Evolutionary conservation across 2,329 filamentous ascomycete species (phyloP).

Genomic region (Aspergillus brunneoviolaceus): DNA sequence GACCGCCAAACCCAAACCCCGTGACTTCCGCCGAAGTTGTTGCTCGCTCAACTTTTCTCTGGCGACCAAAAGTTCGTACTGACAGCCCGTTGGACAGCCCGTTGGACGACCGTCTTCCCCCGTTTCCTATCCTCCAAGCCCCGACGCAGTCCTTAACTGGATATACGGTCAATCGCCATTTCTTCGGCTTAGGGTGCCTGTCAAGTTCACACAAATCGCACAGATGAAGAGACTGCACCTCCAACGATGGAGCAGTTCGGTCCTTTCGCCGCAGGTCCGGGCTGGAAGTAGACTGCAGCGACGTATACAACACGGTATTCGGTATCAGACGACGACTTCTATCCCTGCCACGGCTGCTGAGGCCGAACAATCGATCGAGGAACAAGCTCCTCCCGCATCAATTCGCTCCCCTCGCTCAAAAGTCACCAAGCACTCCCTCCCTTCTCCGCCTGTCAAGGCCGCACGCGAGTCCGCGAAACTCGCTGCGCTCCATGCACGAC

Average conservation of each 20-base stretch:
- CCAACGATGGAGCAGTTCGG: constrained; percentile 53
- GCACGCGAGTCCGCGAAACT: constrained; percentile 81
- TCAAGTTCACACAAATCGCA: constrained; percentile 21
- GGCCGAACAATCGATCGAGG: constrained; percentile 28
- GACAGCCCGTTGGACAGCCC: constrained; percentile 9
- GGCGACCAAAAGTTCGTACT: constrained; percentile 24
- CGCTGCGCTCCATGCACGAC: constrained; percentile 84
- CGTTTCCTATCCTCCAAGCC: constrained; percentile 13
- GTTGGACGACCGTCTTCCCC: constrained; percentile 8
- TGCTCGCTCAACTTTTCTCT: constrained; percentile 38
- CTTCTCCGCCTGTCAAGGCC: constrained; percentile 68
- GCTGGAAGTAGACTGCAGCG: constrained; percentile 40
- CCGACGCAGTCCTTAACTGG: constrained; percentile 8
- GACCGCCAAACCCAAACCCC: constrained; percentile 32
- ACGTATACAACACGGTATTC: constrained; percentile 35
- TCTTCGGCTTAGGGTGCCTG: neutral
- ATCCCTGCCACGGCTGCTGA: constrained; percentile 30
- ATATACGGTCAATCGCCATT: neutral
- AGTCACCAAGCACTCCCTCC: constrained; percentile 50
- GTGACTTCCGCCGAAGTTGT: constrained; percentile 35
- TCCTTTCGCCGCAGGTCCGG: constrained; percentile 49
- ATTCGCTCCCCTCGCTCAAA: constrained; percentile 26
- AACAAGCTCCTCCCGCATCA: constrained; percentile 25
- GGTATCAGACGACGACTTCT: constrained; percentile 43
- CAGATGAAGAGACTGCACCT: constrained; percentile 54